These are phyloP conservation scores for Mortierella sp. DNA, from an alignment of 371 early-diverging fungal genomes.

Conservation along the genomic window DNA sequence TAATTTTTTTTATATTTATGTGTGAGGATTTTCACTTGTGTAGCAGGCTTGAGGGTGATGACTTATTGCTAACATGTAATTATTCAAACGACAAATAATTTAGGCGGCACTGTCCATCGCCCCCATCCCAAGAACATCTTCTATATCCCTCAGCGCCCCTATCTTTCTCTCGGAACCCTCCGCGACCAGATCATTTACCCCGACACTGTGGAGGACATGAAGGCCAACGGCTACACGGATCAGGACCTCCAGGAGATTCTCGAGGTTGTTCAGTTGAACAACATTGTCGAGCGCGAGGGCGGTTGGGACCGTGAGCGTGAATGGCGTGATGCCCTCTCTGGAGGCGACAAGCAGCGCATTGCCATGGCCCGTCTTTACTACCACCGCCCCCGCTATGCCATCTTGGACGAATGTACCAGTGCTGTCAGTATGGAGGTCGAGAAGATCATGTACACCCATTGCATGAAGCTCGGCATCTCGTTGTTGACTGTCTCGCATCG, in stretches of 20 bases:
- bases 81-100: not conserved
- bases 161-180: constrained; percentile 93
- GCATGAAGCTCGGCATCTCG: constrained; percentile 86
- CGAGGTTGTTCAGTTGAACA: constrained; percentile 80
- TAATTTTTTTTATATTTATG: constrained; percentile 19
- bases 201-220: constrained; percentile 80
- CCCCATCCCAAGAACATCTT: constrained; percentile 90
- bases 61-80: not conserved
- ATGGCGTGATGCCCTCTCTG: constrained; percentile 88
- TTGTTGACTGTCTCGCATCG: constrained; percentile 92
- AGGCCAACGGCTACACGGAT: constrained; percentile 72
- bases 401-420: constrained; percentile 93
- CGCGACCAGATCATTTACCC: constrained; percentile 97
- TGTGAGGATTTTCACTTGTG: not conserved
- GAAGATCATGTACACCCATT: constrained; percentile 91
- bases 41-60: not conserved
- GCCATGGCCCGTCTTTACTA: constrained; percentile 94
- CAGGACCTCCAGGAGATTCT: constrained; percentile 78
- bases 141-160: constrained; percentile 97
- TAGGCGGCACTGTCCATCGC: constrained; percentile 86
- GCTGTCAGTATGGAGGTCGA: constrained; percentile 94
- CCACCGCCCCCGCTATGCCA: constrained; percentile 91
- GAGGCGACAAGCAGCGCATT: constrained; percentile 91
- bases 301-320: constrained; percentile 90
- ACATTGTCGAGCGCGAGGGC: constrained; percentile 89